A percentile compares a stretch with the other conserved stretches of the same genome.
Conservation (phyloP, 1,284 basidiomycete species). For the Exobasidium cylindrosporum region DNA sequence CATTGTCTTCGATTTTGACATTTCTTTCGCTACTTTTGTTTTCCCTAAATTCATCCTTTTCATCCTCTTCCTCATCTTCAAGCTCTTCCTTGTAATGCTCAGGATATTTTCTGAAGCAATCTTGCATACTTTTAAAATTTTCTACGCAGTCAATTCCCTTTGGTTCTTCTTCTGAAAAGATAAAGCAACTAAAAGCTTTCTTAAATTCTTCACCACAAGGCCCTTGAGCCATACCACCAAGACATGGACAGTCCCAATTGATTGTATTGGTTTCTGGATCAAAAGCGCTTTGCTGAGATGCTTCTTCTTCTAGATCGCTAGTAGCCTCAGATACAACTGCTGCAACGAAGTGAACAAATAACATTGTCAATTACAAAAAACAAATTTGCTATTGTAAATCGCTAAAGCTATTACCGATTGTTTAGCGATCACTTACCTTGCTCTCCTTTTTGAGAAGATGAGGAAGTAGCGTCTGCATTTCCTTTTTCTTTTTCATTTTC, state of each 20-base stretch:
- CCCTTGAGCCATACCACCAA: conserved; percentile 97
- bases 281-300: conserved; percentile 59
- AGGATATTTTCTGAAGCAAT: conserved; percentile 93
- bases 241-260: conserved; percentile 63
- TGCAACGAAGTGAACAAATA: neutral
- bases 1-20: neutral
- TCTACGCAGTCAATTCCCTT: conserved; percentile 98
- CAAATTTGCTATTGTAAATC: neutral
- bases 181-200: conserved; percentile 94
- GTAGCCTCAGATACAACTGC: neutral
- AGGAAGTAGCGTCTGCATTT: too few relatives aligned
- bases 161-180: conserved; percentile 88
- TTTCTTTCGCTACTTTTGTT: neutral
- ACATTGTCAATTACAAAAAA: neutral
- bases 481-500: neutral
- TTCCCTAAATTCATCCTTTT: neutral
- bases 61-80: conserved; percentile 17
- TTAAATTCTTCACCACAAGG: conserved; percentile 93
- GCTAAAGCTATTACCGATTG: too few relatives aligned
- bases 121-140: conserved; percentile 96
- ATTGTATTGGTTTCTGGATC: conserved; percentile 81
- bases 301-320: conserved; percentile 7
- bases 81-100: conserved; percentile 83
- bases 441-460: too few relatives aligned
- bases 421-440: neutral